Evolutionary conservation across 768 basidiomycete genomes (phyloP).

Genomic region (Tylopilus sp.): DNA sequence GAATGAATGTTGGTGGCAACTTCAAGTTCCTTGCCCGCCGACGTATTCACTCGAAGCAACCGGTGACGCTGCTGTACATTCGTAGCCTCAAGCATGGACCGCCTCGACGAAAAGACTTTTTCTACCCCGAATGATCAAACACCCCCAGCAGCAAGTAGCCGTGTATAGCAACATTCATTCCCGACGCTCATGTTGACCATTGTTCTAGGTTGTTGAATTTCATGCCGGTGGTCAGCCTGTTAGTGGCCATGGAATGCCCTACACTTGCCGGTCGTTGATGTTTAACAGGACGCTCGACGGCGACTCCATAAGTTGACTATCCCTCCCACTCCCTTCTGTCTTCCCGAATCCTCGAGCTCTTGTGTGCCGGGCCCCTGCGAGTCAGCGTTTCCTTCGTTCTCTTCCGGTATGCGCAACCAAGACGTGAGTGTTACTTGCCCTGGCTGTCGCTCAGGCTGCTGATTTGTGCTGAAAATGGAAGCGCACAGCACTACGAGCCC

Average conservation of each 20-base stretch:
- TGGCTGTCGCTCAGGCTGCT: background rate
- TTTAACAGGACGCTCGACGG: slow-evolving; percentile 9
- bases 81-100: background rate
- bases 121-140: background rate
- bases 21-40: too few species aligned
- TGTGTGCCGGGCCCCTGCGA: slow-evolving; percentile 11
- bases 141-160: slow-evolving; percentile 4
- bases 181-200: background rate
- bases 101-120: background rate
- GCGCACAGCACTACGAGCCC: slow-evolving; percentile 5
- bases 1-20: background rate
- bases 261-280: background rate
- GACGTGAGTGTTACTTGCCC: slow-evolving; percentile 6
- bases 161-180: background rate
- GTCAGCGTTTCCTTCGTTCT: slow-evolving; percentile 2
- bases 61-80: background rate
- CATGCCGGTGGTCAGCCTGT: background rate
- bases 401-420: slow-evolving; percentile 7
- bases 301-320: slow-evolving; percentile 11
- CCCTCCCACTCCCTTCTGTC: slow-evolving; percentile 1
- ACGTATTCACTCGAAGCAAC: background rate
- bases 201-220: slow-evolving; percentile 3
- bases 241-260: background rate
- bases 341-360: background rate
- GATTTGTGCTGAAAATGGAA: slow-evolving; percentile 6